Conservation (phyloP, 805 yeast species). For the Yamadazyma endophytica region DNA sequence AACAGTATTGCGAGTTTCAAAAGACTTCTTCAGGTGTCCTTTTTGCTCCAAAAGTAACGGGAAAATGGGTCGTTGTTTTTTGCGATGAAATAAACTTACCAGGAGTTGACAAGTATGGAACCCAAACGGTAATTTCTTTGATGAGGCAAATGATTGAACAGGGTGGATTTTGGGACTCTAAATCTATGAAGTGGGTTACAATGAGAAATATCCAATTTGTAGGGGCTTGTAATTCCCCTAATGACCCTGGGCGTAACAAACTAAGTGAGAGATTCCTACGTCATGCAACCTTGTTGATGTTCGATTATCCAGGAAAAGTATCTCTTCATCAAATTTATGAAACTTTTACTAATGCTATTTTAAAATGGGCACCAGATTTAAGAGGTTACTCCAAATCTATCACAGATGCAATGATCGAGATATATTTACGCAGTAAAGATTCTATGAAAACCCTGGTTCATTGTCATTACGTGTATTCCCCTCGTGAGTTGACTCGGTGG, state of each 20-base stretch:
- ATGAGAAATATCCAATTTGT: conserved; percentile 69
- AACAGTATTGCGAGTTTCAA: conserved; percentile 66
- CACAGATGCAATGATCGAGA: conserved; percentile 62
- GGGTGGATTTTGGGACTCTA: conserved; percentile 71
- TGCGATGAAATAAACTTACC: conserved; percentile 93
- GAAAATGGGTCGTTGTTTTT: conserved; percentile 74
- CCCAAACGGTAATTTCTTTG: conserved; percentile 67
- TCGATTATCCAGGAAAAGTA: conserved; percentile 68
- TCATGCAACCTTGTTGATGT: conserved; percentile 61
- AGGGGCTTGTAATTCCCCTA: conserved; percentile 94
- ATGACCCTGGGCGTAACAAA: conserved; percentile 67
- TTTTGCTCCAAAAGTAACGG: conserved; percentile 56
- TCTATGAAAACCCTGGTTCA: conserved; percentile 35
- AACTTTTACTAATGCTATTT: conserved; percentile 50
- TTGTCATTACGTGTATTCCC: conserved; percentile 74
- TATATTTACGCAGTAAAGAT: conserved; percentile 46
- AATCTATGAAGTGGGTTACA: conserved; percentile 61
- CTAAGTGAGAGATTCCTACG: conserved; percentile 62
- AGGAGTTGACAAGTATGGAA: conserved; percentile 61
- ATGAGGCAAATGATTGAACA: conserved; percentile 71
- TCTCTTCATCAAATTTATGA: conserved; percentile 68
- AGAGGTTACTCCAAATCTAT: conserved; percentile 49
- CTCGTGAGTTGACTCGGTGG: conserved; percentile 91
- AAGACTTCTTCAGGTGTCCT: conserved; percentile 47
- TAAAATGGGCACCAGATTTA: conserved; percentile 59